phyloP scores from a whole-genome alignment of 768 basidiomycete genomes.

The Dictyophora rubrovolvata region DNA sequence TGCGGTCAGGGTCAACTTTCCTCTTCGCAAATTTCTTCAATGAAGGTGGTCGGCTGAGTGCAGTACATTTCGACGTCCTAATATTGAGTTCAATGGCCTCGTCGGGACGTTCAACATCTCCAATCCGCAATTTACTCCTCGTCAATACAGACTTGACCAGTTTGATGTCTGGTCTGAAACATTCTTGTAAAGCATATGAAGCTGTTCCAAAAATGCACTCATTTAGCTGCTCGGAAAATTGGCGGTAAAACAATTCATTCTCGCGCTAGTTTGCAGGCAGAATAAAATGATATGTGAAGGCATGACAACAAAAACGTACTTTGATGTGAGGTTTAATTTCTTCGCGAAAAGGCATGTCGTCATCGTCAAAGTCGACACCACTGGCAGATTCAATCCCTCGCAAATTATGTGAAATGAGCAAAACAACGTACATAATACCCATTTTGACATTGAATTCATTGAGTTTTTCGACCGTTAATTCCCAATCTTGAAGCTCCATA shows the following conservation, averaged over 20 bases:
- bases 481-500: slow-evolving; percentile 69
- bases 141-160: slow-evolving; percentile 55
- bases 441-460: slow-evolving; percentile 45
- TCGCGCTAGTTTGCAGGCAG: slow-evolving; percentile 33
- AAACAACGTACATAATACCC: slow-evolving; percentile 55
- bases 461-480: slow-evolving; percentile 56
- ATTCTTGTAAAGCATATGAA: slow-evolving; percentile 52
- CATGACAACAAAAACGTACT: slow-evolving; percentile 29
- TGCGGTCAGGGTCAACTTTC: slow-evolving; percentile 16
- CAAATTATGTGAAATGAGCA: background rate
- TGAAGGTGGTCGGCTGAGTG: slow-evolving; percentile 52
- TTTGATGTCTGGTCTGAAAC: slow-evolving; percentile 53
- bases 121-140: slow-evolving; percentile 63
- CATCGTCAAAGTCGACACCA: slow-evolving; percentile 84
- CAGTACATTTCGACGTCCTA: slow-evolving; percentile 73
- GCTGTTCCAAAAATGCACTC: slow-evolving; percentile 54
- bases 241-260: slow-evolving; percentile 67
- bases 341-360: slow-evolving; percentile 50
- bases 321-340: slow-evolving; percentile 63
- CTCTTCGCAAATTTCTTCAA: slow-evolving; percentile 63
- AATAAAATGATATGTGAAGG: background rate
- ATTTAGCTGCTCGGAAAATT: slow-evolving; percentile 30
- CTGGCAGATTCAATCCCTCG: slow-evolving; percentile 27
- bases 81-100: slow-evolving; percentile 68
- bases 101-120: slow-evolving; percentile 59